Percentiles rank a stretch among this genome's conserved stretches.
phyloP scores from a whole-genome alignment of 1,139 yeast species.

The Debaryomycetaceae sp. region DNA sequence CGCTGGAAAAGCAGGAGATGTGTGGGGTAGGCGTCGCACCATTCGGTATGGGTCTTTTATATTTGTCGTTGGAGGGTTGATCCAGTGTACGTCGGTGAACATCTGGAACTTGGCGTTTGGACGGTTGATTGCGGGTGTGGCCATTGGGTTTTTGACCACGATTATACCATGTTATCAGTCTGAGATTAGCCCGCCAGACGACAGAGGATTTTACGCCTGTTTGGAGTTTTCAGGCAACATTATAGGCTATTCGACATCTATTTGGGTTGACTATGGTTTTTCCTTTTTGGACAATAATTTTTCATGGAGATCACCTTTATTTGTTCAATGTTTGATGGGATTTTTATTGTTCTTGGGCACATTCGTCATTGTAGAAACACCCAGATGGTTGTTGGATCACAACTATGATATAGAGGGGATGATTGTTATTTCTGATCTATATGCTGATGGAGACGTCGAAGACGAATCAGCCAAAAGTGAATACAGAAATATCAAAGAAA shows the following conservation, averaged over 20 bases:
- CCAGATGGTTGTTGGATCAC: conserved; percentile 85
- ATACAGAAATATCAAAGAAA: conserved; percentile 45
- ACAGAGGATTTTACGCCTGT: conserved; percentile 85
- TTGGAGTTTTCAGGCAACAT: conserved; percentile 92
- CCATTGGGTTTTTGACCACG: conserved; percentile 87
- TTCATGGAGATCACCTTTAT: conserved; percentile 80
- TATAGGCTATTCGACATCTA: conserved; percentile 79
- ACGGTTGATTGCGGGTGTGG: conserved; percentile 78
- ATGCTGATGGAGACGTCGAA: conserved; percentile 52
- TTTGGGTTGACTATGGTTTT: conserved; percentile 88
- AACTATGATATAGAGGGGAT: conserved; percentile 86
- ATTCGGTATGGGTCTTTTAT: conserved; percentile 79
- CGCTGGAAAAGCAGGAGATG: conserved; percentile 77
- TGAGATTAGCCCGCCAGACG: conserved; percentile 87
- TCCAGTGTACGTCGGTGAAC: conserved; percentile 58
- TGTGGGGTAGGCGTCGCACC: conserved; percentile 75
- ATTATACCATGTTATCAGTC: conserved; percentile 94
- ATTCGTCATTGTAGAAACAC: conserved; percentile 78
- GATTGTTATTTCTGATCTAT: conserved; percentile 46
- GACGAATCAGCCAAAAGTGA: conserved; percentile 59
- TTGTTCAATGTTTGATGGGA: conserved; percentile 77
- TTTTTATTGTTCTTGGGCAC: conserved; percentile 66
- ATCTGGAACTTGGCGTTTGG: conserved; percentile 59
- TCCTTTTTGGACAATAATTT: conserved; percentile 51
- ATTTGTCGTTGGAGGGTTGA: conserved; percentile 75